Base-by-base conservation (phyloP, 345 rosid species). In the Pelargonium nanum region DNA sequence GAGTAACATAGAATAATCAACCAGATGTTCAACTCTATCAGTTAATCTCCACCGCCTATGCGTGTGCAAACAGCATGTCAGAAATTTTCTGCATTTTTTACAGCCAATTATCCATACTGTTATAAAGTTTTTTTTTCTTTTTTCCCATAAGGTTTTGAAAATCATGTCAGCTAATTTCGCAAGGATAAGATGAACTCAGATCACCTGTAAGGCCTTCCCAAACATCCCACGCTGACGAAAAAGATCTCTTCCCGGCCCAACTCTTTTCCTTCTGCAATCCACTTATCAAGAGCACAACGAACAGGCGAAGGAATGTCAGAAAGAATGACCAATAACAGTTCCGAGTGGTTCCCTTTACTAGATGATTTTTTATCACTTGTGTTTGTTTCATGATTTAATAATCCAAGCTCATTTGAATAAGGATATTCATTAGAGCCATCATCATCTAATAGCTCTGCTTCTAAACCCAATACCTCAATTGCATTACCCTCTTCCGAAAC, bases 141-240 rank as follows among this genome's bases (percentile, higher is more conserved):
- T n/a, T n/a, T n/a, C n/a, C n/a, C n/a, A n/a, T n/a, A n/a, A n/a
- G n/a, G n/a, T n/a, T n/a, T n/a, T n/a, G n/a, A n/a, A n/a, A n/a
- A n/a, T 9, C 17, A 44, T 58, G 19, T 17, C 15, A 52, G 25
- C 44, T 55, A 19, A 22, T 51, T 45, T 26, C 2, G 48, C 15
- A 40, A 40, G 15, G 48, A 40, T 40, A 40, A 40, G 48, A 40
- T 40, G 48, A 40, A 40, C 48, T 12, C 48, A 17, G 3, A 52
- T 63, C 32, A 92, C 95, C 98, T 86, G 98, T 64, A 89, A 73
- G 10, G 95, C 95, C 77, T 71, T 87, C 57, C 80, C 74, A 70
- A 68, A 89, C 87, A 92, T 80, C 8, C 80, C 72, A 56, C 87
- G 89, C 51, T 34, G 85, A 24, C 93, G 96, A 24, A 89, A 86